Evolutionary conservation across 1,284 basidiomycete genomes (phyloP), one percentile per base, ranked within the genome.

Genomic region (Prillingera fragicola): DNA sequence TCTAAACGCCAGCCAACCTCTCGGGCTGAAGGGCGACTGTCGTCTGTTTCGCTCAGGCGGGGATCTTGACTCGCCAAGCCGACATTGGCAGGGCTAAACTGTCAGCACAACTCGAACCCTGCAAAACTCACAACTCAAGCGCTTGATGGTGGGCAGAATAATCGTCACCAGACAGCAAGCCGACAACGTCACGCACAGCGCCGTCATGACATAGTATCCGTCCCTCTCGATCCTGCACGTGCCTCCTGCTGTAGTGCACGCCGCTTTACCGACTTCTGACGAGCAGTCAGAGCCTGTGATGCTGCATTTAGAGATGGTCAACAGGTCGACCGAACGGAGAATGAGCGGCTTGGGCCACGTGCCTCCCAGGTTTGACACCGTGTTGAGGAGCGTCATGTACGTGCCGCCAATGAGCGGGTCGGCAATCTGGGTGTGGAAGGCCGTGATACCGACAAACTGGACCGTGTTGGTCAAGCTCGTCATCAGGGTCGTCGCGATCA

Each of bases 321-420:
- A 86, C 35, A 80, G 69, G 70, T 96, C 92, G 48, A 96, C 87
- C 8, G 85, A 85, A 81, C 59, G 57, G 8, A 67, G 61, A 43
- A 67, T 60, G 25, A 71, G 55, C 0, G 69, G 67, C 48, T 55
- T 53, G 80, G 84, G 86, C 92, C 92, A 97, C 1, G 95, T 99
- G 8, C 95, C 95, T 41, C 95, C 95, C 49, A 98, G 80, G 66
- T 99, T 99, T 18, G 85, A 85, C 55, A 97, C 89, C 6, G 95
- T 99, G 68, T 97, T 96, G 45, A 98, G 74, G 25, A 89, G 88
- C 13, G 91, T 96, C 91, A 96, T 96, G 67, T 96, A 96, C 1
- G 92, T 96, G 37, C 91, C 95, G 23, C 95, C 95, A 50, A 99
- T 97, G 13, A 96, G 65, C 0, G 95, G 95, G 66, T 99, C 95